Base-by-base conservation (phyloP, 768 basidiomycete genomes). In the Agrocybe pediades region DNA sequence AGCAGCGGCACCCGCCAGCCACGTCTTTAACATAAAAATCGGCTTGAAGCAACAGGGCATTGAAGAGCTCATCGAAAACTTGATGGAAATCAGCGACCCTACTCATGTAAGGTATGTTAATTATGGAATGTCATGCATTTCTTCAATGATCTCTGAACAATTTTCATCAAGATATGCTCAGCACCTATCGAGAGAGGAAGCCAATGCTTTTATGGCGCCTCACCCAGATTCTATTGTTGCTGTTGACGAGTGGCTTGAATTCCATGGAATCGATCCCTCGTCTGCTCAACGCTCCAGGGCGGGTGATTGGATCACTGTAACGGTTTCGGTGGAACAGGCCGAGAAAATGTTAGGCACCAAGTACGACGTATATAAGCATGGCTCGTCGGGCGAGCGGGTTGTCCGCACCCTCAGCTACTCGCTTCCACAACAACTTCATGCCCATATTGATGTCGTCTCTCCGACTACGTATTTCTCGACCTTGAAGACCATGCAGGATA, bases 381-480 rank as follows among this genome's bases (percentile, higher is more conserved):
- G 66, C 1, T 66, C 65, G 40, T 79, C 80, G 20, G 74, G 74
- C 3, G 76, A 82, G 39, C 73, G 71, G 27, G 70, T 84, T 50
- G 68, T 88, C 46, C 82, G 86, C 55, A 79, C 86, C 20, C 65
- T 82, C 36, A 71, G 76, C 54, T 86, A 88, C 69, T 83, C 84
- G 19, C 76, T 87, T 8, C 86, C 81, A 15, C 63, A 70, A 40
- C 69, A 71, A 3, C 70, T 86, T 29, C 81, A 83, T 40, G 65
- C 69, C 0, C 83, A 87, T 55, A 68, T 90, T 57, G 70, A 82
- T 21, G 69, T 86, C 19, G 73, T 89, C 25, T 72, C 85, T 0
- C 88, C 88, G 1, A 81, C 81, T 1, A 88, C 86, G 3, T 82
- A 83, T 61, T 88, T 88, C 58, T 78, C 83, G 15, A 79, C 82